Evolutionary conservation across 768 basidiomycete species (phyloP).

Genomic region (Vararia minispora): DNA sequence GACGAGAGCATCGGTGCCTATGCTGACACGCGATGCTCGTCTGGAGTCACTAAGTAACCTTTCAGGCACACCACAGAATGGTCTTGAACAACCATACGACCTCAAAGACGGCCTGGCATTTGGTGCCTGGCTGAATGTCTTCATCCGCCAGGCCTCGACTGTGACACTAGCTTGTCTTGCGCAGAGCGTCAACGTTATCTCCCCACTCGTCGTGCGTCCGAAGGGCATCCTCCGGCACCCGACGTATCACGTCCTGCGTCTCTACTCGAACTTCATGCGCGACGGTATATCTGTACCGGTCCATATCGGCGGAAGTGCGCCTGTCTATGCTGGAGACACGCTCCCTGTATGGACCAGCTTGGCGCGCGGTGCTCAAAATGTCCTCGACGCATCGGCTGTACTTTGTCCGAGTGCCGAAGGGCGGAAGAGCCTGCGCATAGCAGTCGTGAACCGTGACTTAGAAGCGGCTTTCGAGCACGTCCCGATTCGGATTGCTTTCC

Average conservation of each 20-base stretch:
- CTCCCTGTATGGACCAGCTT: slow-evolving; percentile 40
- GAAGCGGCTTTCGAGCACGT: slow-evolving; percentile 24
- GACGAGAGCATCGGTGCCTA: slow-evolving; percentile 17
- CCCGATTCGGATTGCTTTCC: slow-evolving; percentile 27
- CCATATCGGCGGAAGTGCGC: slow-evolving; percentile 25
- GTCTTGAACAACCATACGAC: slow-evolving; percentile 15
- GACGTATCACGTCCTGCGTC: slow-evolving; percentile 38
- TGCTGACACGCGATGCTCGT: not conserved
- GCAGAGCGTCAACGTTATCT: slow-evolving; percentile 42
- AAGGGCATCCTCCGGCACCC: slow-evolving; percentile 32
- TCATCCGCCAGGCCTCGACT: slow-evolving; percentile 46
- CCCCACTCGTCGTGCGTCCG: slow-evolving; percentile 24
- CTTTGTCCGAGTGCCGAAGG: slow-evolving; percentile 22
- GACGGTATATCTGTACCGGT: slow-evolving; percentile 32
- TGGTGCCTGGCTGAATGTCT: slow-evolving; percentile 49
- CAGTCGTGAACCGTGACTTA: slow-evolving; percentile 43
- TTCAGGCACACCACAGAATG: slow-evolving; percentile 15
- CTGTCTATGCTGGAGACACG: slow-evolving; percentile 32
- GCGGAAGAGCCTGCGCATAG: slow-evolving; percentile 35
- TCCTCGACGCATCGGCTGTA: slow-evolving; percentile 38
- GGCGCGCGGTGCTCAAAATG: slow-evolving; percentile 28
- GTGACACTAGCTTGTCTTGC: slow-evolving; percentile 54
- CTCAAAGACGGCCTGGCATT: slow-evolving; percentile 28
- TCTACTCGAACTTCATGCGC: slow-evolving; percentile 48
- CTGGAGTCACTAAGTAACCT: not conserved